Percentiles rank a stretch among this genome's conserved stretches.
These are phyloP conservation scores for Pycnococcus provasolii DNA, from an alignment of 139 green algal species.

Conservation along the genomic window DNA sequence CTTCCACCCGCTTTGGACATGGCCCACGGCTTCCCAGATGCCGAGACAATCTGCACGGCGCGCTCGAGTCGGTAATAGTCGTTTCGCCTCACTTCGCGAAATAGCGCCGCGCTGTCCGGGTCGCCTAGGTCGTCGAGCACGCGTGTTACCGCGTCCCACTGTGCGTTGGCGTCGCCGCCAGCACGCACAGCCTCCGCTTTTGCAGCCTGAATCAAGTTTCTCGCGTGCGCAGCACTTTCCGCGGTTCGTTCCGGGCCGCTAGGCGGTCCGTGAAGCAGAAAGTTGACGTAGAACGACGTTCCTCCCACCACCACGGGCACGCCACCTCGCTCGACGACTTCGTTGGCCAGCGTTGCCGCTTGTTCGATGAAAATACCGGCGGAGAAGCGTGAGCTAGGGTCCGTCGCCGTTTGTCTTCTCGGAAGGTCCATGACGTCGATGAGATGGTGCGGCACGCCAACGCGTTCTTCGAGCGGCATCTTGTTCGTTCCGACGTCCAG, in stretches of 20 bases:
- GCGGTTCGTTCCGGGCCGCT: background rate
- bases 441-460: conserved; percentile 1
- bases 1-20: background rate
- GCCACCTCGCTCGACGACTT: conserved; percentile 8
- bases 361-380: conserved; percentile 16
- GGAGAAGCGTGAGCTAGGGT: background rate
- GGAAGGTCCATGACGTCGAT: conserved; percentile 1
- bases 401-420: background rate
- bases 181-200: background rate
- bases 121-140: conserved; percentile 9
- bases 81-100: conserved; percentile 1
- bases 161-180: background rate
- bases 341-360: background rate
- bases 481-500: conserved; percentile 24
- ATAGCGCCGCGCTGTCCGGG: conserved; percentile 5
- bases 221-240: background rate
- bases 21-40: background rate
- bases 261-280: conserved; percentile 4
- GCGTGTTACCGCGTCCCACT: background rate
- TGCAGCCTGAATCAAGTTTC: background rate
- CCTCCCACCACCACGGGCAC: conserved; percentile 20
- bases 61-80: conserved; percentile 24
- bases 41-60: conserved; percentile 13
- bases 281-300: conserved; percentile 20
- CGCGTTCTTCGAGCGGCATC: background rate